Base-by-base conservation (phyloP, 306 rosid genomes). In the Ochetophila trinervis region DNA sequence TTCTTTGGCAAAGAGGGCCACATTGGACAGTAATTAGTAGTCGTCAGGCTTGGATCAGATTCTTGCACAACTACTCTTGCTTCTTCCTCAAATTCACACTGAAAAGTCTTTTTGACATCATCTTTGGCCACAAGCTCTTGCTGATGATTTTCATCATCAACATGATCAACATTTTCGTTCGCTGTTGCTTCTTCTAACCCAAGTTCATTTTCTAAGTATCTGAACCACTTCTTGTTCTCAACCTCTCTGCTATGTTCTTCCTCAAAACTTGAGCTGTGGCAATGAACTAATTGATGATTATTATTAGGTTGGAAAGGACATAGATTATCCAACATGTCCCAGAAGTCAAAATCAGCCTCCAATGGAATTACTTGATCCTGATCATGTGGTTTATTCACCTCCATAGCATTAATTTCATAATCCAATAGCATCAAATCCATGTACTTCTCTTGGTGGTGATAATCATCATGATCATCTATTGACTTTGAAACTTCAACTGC, bases 291-390 rank as follows among this genome's bases (percentile, higher is more conserved):
- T 3, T 22, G 80, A 32, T 70, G 36, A 21, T 20, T 66, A 27
- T 64, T n/a, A 61, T 69, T 78, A 50, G 80, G 62, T 40, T 70
- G 63, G 16, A 59, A 44, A 8, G 79, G 13, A 27, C 36, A 76
- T 22, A 80, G 48, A 65, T 62, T 79, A 34, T 84, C 95, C 13
- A 92, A 57, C 69, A 82, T 50, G 72, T 78, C 64, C 98, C 97
- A 93, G 72, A 93, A 83, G 12, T 81, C 90, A 60, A 27, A n/a
- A 63, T 86, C 94, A 21, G 74, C 37, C 62, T 79, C 91, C 57
- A 81, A 77, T 16, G 89, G 88, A 55, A 79, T 59, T 24, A 72
- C 77, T 50, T 66, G 8, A n/a, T 71, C 42, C n/a, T 30, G 12
- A n/a, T 71, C 42, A 20, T 30, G 12, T 17, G n/a, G 7, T 16